Evolutionary conservation across 129 eudicot genomes (phyloP), one percentile per base, ranked within the genome.

Genomic region (Flaveria linearis): DNA sequence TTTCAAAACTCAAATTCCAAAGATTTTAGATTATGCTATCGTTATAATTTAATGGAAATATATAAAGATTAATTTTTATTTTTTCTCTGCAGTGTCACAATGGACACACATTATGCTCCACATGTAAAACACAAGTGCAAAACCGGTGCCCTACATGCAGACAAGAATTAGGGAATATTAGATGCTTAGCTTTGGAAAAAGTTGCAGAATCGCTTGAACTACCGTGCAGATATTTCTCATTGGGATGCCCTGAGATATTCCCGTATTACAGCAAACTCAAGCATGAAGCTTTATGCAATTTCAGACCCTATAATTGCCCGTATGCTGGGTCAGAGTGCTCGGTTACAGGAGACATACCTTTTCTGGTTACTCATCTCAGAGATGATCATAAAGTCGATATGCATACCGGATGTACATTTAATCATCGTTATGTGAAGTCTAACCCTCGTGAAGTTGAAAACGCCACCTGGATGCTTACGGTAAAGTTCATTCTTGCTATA

Each of bases 391-490:
- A 90, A 85, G 98, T 93, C 58, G 98, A 93, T 80, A 93, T 93
- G 98, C 98, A 93, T 80, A 75, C 92, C 1, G 98, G 98, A 41
- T 93, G 88, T 74, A 93, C 98, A 3, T 93, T 93, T 78, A 93
- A 93, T 65, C 98, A 93, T 78, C 92, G 98, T 9, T 93, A 93
- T 52, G 98, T 93, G 10, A 91, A 93, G 74, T 91, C 98, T 18
- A 93, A 93, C 82, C 98, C 98, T 55, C 97, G 98, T 45, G 98
- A 93, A 90, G 98, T 93, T 10, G 97, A 93, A 82, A 93, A 93
- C 57, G 98, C 98, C 14, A 93, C 98, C 15, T 93, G 98, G 98
- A 93, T 93, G 98, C 86, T 93, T 43, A 93, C 98, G 7, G 98
- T 93, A 60, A 84, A 92, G 84, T 60, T 23, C 39, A 8, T 43